phyloP scores from a whole-genome alignment of 371 early-diverging fungal species.

The Funneliformis caledonium region DNA sequence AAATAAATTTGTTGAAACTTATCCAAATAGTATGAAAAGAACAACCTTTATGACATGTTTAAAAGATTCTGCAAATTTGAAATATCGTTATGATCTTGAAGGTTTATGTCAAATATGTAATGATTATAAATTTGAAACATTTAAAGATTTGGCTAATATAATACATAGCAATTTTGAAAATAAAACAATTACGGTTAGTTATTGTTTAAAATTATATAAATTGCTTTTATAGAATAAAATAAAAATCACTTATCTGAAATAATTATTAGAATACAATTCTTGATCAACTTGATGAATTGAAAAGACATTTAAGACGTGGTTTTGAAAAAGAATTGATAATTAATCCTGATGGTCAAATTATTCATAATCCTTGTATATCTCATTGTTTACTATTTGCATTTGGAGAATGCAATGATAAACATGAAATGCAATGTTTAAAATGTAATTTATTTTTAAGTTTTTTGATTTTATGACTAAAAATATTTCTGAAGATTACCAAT shows the following conservation, averaged over 20 bases:
- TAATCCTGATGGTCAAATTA: not conserved
- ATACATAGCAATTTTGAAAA: not conserved
- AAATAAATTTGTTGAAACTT: not conserved
- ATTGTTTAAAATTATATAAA: not conserved
- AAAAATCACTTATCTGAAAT: not conserved
- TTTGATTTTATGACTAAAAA: not conserved
- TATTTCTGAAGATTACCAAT: not conserved
- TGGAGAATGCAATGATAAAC: not conserved
- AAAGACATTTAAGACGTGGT: not conserved
- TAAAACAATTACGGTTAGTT: constrained; percentile 10
- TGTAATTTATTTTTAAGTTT: constrained; percentile 7
- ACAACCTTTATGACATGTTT: no score
- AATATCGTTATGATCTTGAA: not conserved
- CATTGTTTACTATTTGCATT: constrained; percentile 8
- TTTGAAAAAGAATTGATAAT: constrained; percentile 11
- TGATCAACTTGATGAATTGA: not conserved
- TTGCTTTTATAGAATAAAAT: not conserved
- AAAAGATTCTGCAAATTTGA: not conserved
- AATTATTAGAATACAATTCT: not conserved
- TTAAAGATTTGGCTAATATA: not conserved
- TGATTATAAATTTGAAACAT: not conserved
- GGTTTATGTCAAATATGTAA: not conserved
- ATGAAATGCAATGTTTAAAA: not conserved
- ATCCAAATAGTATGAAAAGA: constrained; percentile 8
- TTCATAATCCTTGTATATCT: not conserved